Evolutionary conservation across 164 flowering plant genomes (phyloP), one percentile per base, ranked within the genome.

Genomic region (Magnolia changhungtana): DNA sequence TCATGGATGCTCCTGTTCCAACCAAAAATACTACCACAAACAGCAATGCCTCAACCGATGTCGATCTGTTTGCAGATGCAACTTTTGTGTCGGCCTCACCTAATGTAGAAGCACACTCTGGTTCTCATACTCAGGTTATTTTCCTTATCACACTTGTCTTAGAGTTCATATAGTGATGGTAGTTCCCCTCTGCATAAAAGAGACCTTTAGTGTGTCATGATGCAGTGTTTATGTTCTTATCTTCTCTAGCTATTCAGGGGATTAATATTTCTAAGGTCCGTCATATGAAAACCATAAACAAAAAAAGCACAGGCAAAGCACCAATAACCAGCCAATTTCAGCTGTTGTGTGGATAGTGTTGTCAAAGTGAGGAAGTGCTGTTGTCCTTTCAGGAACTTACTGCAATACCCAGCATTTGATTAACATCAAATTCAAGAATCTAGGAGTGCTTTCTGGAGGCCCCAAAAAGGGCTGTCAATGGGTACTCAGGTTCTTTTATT

Each of bases 51-150:
- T 64, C 89, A 31, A 20, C 88, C 49, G 96, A 92, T 59, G 90
- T 86, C 83, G 98, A 96, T 88, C 87, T 93, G 24, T 96, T 96
- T 86, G 96, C 91, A 77, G 95, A 94, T 89, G 97, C 99, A 71
- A 70, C 79, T 84, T 96, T 96, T 88, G 95, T 94, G 20, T 93
- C 98, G 78, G 98, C 98, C 59, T 59, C 90, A 19, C 78, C 95
- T 51, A 74, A 78, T 23, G 83, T 29, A 51, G 88, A 81, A 76
- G 74, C 80, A 70, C 83, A 63, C 70, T 73, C 72, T 50, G 85
- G 69, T 72, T 82, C 86, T 73, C 83, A 78, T 73, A 63, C 83
- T 69, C 85, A 88, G 90, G 96, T 95, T 23, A 68, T 75, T 70
- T 20, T n/a, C 8, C 50, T 29, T 31, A 21, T 65, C 71, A 21